Percentiles rank a stretch among this genome's conserved stretches.
These are phyloP conservation scores for Tricholomella constricta DNA, from an alignment of 768 basidiomycete species.

Conservation along the genomic window DNA sequence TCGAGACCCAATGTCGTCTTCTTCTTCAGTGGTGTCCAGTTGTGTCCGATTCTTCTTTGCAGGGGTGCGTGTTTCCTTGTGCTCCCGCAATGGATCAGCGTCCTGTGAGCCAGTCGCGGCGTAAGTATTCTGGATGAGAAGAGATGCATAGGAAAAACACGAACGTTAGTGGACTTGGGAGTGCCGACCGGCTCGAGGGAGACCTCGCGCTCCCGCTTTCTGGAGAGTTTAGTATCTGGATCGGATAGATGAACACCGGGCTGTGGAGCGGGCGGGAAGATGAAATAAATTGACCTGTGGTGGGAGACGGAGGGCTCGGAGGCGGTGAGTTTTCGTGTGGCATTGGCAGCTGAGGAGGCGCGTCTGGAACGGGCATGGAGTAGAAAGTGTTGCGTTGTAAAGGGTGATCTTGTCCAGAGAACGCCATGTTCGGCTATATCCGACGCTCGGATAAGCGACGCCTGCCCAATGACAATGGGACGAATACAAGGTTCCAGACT, in stretches of 20 bases:
- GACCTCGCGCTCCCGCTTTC: slow-evolving; percentile 78
- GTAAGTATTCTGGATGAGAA: not conserved
- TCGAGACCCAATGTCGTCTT: slow-evolving; percentile 48
- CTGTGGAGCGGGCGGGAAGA: slow-evolving; percentile 2
- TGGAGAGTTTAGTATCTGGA: slow-evolving; percentile 52
- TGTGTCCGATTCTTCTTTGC: slow-evolving; percentile 76
- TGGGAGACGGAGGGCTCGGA: slow-evolving; percentile 48
- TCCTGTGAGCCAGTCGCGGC: slow-evolving; percentile 34
- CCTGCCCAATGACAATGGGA: slow-evolving; percentile 1
- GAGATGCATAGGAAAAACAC: slow-evolving; percentile 19
- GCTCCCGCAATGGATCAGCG: slow-evolving; percentile 33
- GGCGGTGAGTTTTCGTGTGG: slow-evolving; percentile 31
- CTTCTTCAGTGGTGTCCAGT: slow-evolving; percentile 64
- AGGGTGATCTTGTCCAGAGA: slow-evolving; percentile 17
- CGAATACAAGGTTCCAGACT: not conserved
- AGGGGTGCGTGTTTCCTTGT: slow-evolving; percentile 59
- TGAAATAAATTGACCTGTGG: slow-evolving; percentile 40
- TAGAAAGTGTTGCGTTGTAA: slow-evolving; percentile 10
- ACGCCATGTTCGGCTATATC: slow-evolving; percentile 37
- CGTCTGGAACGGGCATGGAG: slow-evolving; percentile 13
- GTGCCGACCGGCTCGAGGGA: slow-evolving; percentile 69
- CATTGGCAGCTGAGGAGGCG: slow-evolving; percentile 16
- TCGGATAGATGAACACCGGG: slow-evolving; percentile 20
- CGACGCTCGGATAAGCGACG: slow-evolving; percentile 23
- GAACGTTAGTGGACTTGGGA: slow-evolving; percentile 42